Evolutionary conservation across 2,329 filamentous ascomycete species (phyloP).

Genomic region (Botrytis squamosa): DNA sequence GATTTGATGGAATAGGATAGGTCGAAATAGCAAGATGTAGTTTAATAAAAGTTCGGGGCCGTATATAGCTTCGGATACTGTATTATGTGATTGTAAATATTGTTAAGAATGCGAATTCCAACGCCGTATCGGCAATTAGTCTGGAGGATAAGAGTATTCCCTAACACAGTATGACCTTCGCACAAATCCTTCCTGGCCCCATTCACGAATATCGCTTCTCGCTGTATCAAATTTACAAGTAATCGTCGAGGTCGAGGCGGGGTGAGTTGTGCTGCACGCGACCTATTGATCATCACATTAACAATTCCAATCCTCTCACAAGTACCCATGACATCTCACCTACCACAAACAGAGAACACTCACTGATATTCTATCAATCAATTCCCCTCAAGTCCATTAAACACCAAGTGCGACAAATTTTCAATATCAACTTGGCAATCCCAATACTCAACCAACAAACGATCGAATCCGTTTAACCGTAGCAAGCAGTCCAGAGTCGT

Average conservation of each 20-base stretch:
- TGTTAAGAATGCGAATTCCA: not conserved
- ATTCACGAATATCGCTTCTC: not conserved
- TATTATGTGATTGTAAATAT: constrained; percentile 9
- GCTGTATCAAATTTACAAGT: not conserved
- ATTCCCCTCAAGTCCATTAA: not conserved
- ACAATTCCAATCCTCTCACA: not conserved
- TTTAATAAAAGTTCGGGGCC: not conserved
- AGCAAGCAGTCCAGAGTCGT: not conserved
- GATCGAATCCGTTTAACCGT: not conserved
- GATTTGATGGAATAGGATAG: not conserved
- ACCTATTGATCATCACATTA: not conserved
- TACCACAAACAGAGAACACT: not conserved
- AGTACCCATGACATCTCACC: not conserved
- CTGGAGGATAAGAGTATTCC: not conserved
- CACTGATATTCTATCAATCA: not conserved
- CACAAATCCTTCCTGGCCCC: not conserved
- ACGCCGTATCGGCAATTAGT: not conserved
- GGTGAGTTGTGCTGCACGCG: constrained; percentile 17
- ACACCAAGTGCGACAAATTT: not conserved
- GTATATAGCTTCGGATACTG: constrained; percentile 1
- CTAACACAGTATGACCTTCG: not conserved
- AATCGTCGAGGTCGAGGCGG: constrained; percentile 7
- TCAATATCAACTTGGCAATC: not conserved
- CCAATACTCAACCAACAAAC: not conserved
- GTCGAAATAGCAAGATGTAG: not conserved